These are phyloP conservation scores for Candida koratica DNA, from an alignment of 805 yeast genomes.

Conservation along the genomic window DNA sequence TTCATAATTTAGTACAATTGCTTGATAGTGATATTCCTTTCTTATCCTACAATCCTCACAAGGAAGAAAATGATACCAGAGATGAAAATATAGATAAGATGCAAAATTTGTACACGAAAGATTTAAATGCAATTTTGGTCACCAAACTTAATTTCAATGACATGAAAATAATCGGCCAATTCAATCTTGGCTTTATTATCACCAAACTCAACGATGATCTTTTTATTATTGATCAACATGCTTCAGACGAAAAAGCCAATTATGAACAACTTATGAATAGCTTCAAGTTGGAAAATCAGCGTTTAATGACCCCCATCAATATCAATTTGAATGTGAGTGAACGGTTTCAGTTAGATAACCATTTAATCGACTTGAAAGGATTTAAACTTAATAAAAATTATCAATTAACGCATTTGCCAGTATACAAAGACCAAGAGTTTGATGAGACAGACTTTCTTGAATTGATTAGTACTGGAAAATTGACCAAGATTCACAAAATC, in stretches of 20 bases:
- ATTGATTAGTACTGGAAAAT: conserved; percentile 46
- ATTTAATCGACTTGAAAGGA: conserved; percentile 69
- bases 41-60: background rate
- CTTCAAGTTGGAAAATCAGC: conserved; percentile 57
- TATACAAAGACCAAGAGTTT: conserved; percentile 66
- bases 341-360: conserved; percentile 57
- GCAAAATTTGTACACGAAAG: conserved; percentile 1
- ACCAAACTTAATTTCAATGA: conserved; percentile 65
- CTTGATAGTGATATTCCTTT: background rate
- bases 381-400: conserved; percentile 54
- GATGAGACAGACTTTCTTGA: conserved; percentile 71
- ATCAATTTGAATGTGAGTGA: conserved; percentile 77
- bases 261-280: conserved; percentile 62
- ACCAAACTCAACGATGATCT: conserved; percentile 59
- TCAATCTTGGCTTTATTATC: conserved; percentile 90
- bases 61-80: background rate
- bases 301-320: conserved; percentile 54
- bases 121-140: conserved; percentile 31
- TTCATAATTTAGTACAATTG: conserved; percentile 2
- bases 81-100: background rate
- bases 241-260: conserved; percentile 92
- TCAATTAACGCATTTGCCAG: conserved; percentile 61
- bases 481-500: conserved; percentile 73
- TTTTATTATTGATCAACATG: conserved; percentile 95
- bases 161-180: conserved; percentile 89